These are phyloP conservation scores for Peterozyma xylosa DNA, from an alignment of 805 yeast genomes.

Conservation along the genomic window DNA sequence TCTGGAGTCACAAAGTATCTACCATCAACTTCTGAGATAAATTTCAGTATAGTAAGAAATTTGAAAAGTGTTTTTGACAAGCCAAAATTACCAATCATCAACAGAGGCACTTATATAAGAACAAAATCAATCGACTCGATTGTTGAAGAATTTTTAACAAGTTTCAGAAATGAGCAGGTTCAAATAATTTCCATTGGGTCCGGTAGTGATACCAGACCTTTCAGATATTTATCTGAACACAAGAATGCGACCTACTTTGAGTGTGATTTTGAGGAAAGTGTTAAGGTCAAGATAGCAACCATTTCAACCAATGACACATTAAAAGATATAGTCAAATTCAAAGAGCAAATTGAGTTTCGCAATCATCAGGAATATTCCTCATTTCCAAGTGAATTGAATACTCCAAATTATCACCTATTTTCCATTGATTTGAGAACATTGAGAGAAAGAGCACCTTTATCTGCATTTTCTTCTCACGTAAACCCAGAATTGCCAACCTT, in stretches of 20 bases:
- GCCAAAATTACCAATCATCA: slow-evolving; percentile 55
- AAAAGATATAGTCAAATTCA: slow-evolving; percentile 15
- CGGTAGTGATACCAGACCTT: slow-evolving; percentile 71
- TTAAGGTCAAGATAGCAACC: slow-evolving; percentile 40
- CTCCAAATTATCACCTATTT: slow-evolving; percentile 39
- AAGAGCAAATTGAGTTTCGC: slow-evolving; percentile 10
- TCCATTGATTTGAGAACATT: slow-evolving; percentile 47
- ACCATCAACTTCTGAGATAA: slow-evolving; percentile 26
- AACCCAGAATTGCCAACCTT: slow-evolving; percentile 43
- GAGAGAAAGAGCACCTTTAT: slow-evolving; percentile 9
- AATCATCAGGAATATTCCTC: slow-evolving; percentile 16
- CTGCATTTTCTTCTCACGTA: slow-evolving; percentile 11
- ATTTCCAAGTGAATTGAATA: slow-evolving; percentile 23
- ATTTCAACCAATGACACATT: slow-evolving; percentile 28
- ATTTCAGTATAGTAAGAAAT: slow-evolving; percentile 24
- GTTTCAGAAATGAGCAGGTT: slow-evolving; percentile 17
- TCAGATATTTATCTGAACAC: slow-evolving; percentile 32
- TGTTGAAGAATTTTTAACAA: slow-evolving; percentile 31
- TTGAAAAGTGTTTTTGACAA: slow-evolving; percentile 30
- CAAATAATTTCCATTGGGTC: slow-evolving; percentile 72
- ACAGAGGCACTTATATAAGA: slow-evolving; percentile 63
- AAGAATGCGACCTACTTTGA: slow-evolving; percentile 41
- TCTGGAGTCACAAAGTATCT: slow-evolving; percentile 28
- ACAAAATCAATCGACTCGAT: slow-evolving; percentile 44
- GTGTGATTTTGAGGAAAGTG: slow-evolving; percentile 54